These are phyloP conservation scores for Ustilago hordei DNA, from an alignment of 1,284 basidiomycete species.

Conservation along the genomic window DNA sequence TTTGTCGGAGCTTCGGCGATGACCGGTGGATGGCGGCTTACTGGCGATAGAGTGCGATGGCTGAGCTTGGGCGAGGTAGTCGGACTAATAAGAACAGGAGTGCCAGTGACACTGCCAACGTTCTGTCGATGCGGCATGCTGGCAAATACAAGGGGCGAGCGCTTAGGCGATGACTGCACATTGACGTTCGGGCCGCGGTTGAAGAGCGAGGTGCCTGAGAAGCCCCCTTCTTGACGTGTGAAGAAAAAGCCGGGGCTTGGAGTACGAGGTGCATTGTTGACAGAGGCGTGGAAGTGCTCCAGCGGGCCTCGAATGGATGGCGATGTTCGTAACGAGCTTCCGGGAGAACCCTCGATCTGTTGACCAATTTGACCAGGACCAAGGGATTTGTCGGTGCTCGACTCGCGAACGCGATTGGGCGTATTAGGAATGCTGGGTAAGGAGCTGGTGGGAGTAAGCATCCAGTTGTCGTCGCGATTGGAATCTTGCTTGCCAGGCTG, in stretches of 20 bases:
- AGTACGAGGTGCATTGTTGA: slow-evolving; percentile 23
- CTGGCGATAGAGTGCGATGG: slow-evolving; percentile 42
- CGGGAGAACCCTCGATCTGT: slow-evolving; percentile 1
- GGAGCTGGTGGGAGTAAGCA: slow-evolving; percentile 55
- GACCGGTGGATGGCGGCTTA: slow-evolving; percentile 29
- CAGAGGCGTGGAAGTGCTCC: slow-evolving; percentile 35
- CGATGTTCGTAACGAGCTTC: slow-evolving; percentile 5
- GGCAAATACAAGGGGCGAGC: slow-evolving; percentile 37
- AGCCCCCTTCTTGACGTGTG: slow-evolving; percentile 14
- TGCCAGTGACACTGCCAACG: slow-evolving; percentile 1
- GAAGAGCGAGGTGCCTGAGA: slow-evolving; percentile 28
- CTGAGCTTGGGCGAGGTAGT: slow-evolving; percentile 42
- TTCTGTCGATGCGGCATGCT: slow-evolving; percentile 22
- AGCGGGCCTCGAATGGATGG: slow-evolving; percentile 29
- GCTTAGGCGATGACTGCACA: slow-evolving; percentile 40
- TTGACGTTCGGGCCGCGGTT: slow-evolving; percentile 33
- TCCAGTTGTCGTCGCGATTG: slow-evolving; percentile 51
- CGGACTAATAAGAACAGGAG: slow-evolving; percentile 31
- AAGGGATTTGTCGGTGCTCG: slow-evolving; percentile 27
- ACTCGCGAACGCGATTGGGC: slow-evolving; percentile 33
- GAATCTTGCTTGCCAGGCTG: slow-evolving; percentile 1
- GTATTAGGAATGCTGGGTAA: slow-evolving; percentile 60
- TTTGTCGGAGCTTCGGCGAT: slow-evolving; percentile 26
- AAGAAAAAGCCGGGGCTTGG: slow-evolving; percentile 29
- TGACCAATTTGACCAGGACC: background rate